Conservation (phyloP, 2,329 filamentous ascomycete species). For the Aspergillus ustus region DNA sequence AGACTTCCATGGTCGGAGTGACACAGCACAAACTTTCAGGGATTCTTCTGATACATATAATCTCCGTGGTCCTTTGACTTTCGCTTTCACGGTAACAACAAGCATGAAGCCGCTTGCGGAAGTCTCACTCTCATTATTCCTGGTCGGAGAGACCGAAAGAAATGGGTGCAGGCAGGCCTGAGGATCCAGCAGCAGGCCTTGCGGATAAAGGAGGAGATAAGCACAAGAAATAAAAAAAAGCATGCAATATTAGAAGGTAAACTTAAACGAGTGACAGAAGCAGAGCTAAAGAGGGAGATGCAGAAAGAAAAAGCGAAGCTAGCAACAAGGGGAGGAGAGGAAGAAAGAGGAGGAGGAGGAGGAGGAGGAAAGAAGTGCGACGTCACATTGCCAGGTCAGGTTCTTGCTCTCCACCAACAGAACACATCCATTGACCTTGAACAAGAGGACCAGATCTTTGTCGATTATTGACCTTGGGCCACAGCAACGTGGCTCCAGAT, state of each 20-base stretch:
- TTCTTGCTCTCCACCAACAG: neutral
- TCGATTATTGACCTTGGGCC: neutral
- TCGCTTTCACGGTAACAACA: neutral
- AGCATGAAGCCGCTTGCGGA: neutral
- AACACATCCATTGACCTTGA: neutral
- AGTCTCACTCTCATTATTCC: neutral
- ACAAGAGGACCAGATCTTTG: neutral
- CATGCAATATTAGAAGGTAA: neutral
- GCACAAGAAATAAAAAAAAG: neutral
- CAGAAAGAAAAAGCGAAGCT: neutral
- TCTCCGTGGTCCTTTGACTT: neutral
- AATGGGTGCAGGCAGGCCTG: neutral
- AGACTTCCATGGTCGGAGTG: slow-evolving; percentile 17
- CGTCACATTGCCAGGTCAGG: slow-evolving; percentile 19
- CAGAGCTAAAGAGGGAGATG: slow-evolving; percentile 11
- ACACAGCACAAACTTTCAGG: slow-evolving; percentile 14
- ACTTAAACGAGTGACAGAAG: slow-evolving; percentile 9
- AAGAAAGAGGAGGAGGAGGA: neutral
- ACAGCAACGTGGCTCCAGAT: slow-evolving; percentile 18
- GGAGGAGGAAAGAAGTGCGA: slow-evolving; percentile 11
- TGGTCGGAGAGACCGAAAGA: neutral
- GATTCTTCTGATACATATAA: slow-evolving; percentile 15
- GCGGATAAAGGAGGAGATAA: neutral
- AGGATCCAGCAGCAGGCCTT: neutral
- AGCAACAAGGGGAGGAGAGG: neutral